These are phyloP conservation scores for Pseudogymnoascus sp. DNA, from an alignment of 2,329 filamentous ascomycete species.

Conservation along the genomic window DNA sequence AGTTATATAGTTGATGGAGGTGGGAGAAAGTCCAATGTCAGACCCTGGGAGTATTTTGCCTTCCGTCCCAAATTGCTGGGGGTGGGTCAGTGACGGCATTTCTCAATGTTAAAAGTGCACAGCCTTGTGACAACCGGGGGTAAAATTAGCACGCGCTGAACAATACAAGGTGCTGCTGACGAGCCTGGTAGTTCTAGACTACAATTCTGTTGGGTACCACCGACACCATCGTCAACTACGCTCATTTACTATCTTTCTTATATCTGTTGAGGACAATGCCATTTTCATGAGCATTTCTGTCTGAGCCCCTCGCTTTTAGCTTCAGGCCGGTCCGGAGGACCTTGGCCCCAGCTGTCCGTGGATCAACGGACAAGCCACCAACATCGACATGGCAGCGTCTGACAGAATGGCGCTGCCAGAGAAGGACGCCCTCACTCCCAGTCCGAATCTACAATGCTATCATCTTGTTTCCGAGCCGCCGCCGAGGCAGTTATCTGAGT, in stretches of 20 bases:
- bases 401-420: slow-evolving; percentile 5
- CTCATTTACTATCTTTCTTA: slow-evolving; percentile 4
- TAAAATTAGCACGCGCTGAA: slow-evolving; percentile 5
- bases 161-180: background rate
- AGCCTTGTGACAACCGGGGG: slow-evolving; percentile 5
- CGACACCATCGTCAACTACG: background rate
- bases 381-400: slow-evolving; percentile 5
- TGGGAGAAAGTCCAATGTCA: background rate
- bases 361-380: background rate
- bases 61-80: background rate
- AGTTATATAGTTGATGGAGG: background rate
- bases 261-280: slow-evolving; percentile 4
- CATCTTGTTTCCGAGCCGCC: background rate
- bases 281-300: background rate
- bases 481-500: background rate
- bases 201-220: slow-evolving; percentile 1
- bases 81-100: slow-evolving; percentile 7
- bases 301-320: slow-evolving; percentile 4
- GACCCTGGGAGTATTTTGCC: background rate
- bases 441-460: slow-evolving; percentile 4
- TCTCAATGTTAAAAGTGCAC: slow-evolving; percentile 1
- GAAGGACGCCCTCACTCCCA: background rate
- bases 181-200: slow-evolving; percentile 5
- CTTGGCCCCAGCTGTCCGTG: background rate
- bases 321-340: slow-evolving; percentile 4